phyloP scores from a whole-genome alignment of 1,139 yeast genomes.

The Nakaseomyces kungkrabaensis region DNA sequence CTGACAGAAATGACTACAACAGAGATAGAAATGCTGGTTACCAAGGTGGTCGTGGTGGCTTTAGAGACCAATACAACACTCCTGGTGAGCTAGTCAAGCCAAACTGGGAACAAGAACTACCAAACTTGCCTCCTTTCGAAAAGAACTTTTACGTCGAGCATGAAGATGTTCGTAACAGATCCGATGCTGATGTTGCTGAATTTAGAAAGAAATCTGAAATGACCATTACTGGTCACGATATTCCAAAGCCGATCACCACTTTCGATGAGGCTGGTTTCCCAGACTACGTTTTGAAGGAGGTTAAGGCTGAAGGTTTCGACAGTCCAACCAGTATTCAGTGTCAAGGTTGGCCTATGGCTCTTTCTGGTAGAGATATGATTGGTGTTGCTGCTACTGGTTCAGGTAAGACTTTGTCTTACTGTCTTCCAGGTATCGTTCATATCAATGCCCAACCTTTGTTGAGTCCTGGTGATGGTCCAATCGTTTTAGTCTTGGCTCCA shows the following conservation, averaged over 20 bases:
- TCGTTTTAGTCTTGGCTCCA: slow-evolving; percentile 92
- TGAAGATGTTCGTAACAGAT: slow-evolving; percentile 63
- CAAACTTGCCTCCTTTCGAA: slow-evolving; percentile 76
- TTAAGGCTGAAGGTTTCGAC: slow-evolving; percentile 86
- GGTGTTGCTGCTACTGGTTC: slow-evolving; percentile 99
- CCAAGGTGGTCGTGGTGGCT: slow-evolving; percentile 26
- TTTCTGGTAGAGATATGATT: slow-evolving; percentile 96
- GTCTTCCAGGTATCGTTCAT: slow-evolving; percentile 94
- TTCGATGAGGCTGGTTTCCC: slow-evolving; percentile 98
- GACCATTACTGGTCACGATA: slow-evolving; percentile 73
- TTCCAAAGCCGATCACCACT: slow-evolving; percentile 87
- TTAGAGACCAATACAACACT: slow-evolving; percentile 34
- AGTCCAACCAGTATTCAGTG: slow-evolving; percentile 94
- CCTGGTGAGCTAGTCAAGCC: slow-evolving; percentile 48
- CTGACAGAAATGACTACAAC: slow-evolving; percentile 33
- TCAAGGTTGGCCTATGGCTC: slow-evolving; percentile 99
- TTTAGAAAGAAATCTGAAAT: slow-evolving; percentile 81
- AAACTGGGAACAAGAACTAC: slow-evolving; percentile 57
- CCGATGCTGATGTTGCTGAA: slow-evolving; percentile 56
- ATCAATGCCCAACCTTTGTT: slow-evolving; percentile 95
- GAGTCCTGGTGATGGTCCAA: slow-evolving; percentile 92
- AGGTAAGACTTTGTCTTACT: slow-evolving; percentile 94
- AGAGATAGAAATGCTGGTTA: slow-evolving; percentile 24
- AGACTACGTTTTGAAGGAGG: slow-evolving; percentile 79
- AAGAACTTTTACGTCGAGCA: slow-evolving; percentile 90